phyloP scores from a whole-genome alignment of 2,329 filamentous ascomycete species.

The Beauveria scarabaeidicola region DNA sequence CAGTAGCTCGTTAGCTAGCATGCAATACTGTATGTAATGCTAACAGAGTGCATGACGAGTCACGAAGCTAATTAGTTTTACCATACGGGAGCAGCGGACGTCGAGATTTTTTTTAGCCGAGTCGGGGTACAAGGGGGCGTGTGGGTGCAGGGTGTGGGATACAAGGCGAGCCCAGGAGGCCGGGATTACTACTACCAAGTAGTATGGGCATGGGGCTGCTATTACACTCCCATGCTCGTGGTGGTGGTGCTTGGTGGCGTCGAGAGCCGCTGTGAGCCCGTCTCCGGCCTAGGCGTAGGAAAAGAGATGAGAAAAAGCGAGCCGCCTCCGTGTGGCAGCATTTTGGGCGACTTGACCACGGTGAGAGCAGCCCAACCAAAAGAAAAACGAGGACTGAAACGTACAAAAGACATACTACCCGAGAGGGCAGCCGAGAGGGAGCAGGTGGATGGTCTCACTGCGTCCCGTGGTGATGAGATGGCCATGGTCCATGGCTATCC shows the following conservation, averaged over 20 bases:
- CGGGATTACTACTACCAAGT: conserved; percentile 1
- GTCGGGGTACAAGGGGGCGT: conserved; percentile 5
- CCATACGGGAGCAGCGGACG: conserved; percentile 4
- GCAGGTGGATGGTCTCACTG: background rate
- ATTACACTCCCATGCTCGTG: too few relatives aligned
- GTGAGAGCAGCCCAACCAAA: conserved; percentile 3
- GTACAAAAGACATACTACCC: background rate
- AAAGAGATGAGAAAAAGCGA: background rate
- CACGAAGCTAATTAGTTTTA: background rate
- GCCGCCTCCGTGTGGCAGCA: background rate
- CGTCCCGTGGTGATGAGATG: background rate
- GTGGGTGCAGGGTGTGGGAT: background rate
- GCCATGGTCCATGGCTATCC: background rate
- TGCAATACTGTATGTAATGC: background rate
- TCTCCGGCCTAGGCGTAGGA: background rate
- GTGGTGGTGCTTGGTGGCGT: background rate
- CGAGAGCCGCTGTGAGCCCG: background rate
- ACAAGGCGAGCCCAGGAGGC: conserved; percentile 2
- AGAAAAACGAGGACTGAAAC: background rate
- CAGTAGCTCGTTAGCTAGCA: background rate
- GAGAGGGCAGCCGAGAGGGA: background rate
- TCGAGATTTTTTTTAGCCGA: conserved; percentile 4
- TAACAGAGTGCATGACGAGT: background rate
- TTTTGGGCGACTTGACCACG: background rate
- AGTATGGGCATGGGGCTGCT: too few relatives aligned